Evolutionary conservation across 805 yeast species (phyloP).

Genomic region (Ogataea ramenticola): DNA sequence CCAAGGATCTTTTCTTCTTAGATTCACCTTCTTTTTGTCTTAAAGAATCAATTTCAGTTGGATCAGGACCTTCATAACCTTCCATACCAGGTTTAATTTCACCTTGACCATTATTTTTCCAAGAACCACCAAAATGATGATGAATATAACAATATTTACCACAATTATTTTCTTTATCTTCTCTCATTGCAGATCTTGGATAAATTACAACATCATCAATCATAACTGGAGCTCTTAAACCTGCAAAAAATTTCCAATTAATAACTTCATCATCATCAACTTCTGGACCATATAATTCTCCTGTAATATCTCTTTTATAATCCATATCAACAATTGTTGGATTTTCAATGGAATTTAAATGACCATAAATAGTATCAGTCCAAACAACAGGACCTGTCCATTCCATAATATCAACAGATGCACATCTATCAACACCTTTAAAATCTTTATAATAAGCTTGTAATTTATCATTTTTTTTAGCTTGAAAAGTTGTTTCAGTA

Average conservation of each 20-base stretch:
- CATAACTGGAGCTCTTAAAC: constrained; percentile 26
- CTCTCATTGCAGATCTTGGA: constrained; percentile 27
- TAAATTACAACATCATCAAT: constrained; percentile 27
- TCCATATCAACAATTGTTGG: constrained; percentile 28
- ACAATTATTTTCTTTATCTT: constrained; percentile 25
- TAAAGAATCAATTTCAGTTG: constrained; percentile 12
- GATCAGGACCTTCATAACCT: constrained; percentile 17
- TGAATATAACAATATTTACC: constrained; percentile 27
- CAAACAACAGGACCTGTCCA: constrained; percentile 81
- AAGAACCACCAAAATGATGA: constrained; percentile 30
- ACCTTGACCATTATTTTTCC: constrained; percentile 30
- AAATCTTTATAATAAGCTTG: constrained; percentile 29
- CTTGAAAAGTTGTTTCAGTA: constrained; percentile 41
- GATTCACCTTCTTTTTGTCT: constrained; percentile 8
- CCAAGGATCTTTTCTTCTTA: not conserved
- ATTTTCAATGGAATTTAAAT: constrained; percentile 39
- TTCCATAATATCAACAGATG: constrained; percentile 45
- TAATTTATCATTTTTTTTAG: constrained; percentile 26
- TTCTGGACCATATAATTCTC: constrained; percentile 26
- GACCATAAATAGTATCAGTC: constrained; percentile 66
- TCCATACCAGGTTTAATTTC: constrained; percentile 25
- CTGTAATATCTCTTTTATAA: constrained; percentile 21
- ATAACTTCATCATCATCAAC: constrained; percentile 19
- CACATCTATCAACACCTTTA: constrained; percentile 29
- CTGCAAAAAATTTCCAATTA: constrained; percentile 27